A percentile compares a stretch with the other conserved stretches of the same genome.
These are phyloP conservation scores for Penicillium nordicum DNA, from an alignment of 2,329 filamentous ascomycete species.

Conservation along the genomic window DNA sequence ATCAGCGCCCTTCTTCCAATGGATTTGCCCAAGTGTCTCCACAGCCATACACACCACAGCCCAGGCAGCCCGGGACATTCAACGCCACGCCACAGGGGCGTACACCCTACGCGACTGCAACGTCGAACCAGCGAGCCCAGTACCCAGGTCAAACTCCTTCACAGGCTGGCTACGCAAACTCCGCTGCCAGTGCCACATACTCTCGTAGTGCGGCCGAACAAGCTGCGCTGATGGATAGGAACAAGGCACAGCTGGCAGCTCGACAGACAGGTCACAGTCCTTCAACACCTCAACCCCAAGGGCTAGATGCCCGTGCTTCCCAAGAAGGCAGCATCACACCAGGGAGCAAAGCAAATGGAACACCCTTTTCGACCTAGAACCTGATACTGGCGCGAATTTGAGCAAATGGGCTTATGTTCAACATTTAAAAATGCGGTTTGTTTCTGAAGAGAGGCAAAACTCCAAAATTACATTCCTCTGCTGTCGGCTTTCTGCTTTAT, in stretches of 20 bases:
- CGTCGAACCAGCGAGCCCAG: conserved; percentile 27
- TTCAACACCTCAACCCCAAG: conserved; percentile 33
- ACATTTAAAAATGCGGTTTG: conserved; percentile 4
- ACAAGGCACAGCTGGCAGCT: conserved; percentile 36
- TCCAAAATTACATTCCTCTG: background rate
- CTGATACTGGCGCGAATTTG: background rate
- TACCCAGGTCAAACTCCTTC: conserved; percentile 31
- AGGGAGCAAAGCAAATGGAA: conserved; percentile 32
- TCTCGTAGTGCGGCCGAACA: conserved; percentile 41
- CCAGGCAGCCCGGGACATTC: conserved; percentile 32
- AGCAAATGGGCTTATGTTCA: background rate
- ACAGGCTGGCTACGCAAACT: conserved; percentile 34
- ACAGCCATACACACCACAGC: conserved; percentile 36
- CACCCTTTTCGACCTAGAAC: conserved; percentile 24
- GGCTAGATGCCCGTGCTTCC: conserved; percentile 25
- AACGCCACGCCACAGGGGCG: conserved; percentile 34
- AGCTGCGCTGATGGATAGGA: conserved; percentile 38
- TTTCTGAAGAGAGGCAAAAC: background rate
- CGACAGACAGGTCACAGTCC: conserved; percentile 33
- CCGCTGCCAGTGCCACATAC: conserved; percentile 36
- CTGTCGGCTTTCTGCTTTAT: background rate
- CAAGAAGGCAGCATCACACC: conserved; percentile 38
- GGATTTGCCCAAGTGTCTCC: conserved; percentile 37
- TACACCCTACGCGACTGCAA: conserved; percentile 35
- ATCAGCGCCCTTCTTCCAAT: conserved; percentile 40